Base-by-base conservation (phyloP, 257 asterid genomes). In the Gardenia jasminoides region DNA sequence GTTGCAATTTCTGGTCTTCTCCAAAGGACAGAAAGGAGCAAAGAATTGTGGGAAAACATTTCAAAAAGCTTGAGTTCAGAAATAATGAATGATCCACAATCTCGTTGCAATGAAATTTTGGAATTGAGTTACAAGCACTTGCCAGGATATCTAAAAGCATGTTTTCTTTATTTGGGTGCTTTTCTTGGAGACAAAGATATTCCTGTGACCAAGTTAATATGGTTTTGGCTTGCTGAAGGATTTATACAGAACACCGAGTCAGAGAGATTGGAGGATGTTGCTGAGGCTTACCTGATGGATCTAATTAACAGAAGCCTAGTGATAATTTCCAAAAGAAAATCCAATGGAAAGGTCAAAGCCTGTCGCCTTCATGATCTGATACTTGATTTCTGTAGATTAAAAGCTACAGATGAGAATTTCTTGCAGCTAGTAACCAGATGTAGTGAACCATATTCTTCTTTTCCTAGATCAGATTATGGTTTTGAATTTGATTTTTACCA, bases 1-100 rank as follows among this genome's bases (percentile, higher is more conserved):
- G 78, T 74, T 74, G 69, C 78, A 10, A 58, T 74, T 22, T 50
- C 78, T 12, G 69, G 78, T 36, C 69, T 74, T 9, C 78, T 74
- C 36, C 54, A 22, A 10, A 58, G 28, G 39, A 74, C 39, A 22
- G 54, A 59, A 75, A 75, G 59, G 78, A 59, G 58, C 7, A 28
- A 28, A 12, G 70, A 41, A 11, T 39, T 22, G 12, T 75, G 78
- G 78, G 19, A 41, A 13, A 75, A 22, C 39, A 58, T 75, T 1
- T 44, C 43, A 36, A 10, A 36, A 39, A 39, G 58, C 78, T 58
- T 75, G 46, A 58, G 41, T 36, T 24, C 78, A 1, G 12, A 20
- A 52, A 24, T 75, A 24, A 75, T 75, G 12, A 41, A 39, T 1
- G 78, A 75, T 75, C 56, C 70, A 41, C 58, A 75, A 24, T 46